phyloP scores from a whole-genome alignment of 495 filamentous ascomycete genomes.

The Penicillium alfredii region DNA sequence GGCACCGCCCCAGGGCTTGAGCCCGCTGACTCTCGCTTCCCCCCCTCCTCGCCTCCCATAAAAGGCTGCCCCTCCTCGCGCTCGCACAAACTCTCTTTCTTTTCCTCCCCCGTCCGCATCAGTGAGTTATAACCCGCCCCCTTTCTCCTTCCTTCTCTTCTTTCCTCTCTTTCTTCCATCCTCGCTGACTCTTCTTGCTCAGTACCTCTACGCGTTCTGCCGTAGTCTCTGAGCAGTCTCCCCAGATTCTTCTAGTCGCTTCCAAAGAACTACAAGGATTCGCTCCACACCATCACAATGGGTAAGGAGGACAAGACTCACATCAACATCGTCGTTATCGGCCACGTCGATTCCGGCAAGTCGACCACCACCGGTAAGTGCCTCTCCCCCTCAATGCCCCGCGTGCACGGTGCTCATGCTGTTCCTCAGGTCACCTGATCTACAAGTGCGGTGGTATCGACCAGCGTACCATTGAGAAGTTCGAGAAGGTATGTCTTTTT shows the following conservation, averaged over 20 bases:
- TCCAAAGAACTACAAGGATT: slow-evolving; percentile 43
- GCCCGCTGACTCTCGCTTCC: slow-evolving; percentile 30
- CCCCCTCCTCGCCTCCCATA: slow-evolving; percentile 1
- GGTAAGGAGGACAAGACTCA: slow-evolving; percentile 81
- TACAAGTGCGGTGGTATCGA: slow-evolving; percentile 99
- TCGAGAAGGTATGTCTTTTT: slow-evolving; percentile 77
- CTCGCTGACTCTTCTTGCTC: slow-evolving; percentile 37
- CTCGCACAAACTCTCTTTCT: slow-evolving; percentile 40
- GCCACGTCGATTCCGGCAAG: slow-evolving; percentile 99
- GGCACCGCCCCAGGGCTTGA: no score
- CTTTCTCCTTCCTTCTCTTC: slow-evolving; percentile 10
- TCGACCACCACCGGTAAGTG: slow-evolving; percentile 83
- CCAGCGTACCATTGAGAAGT: slow-evolving; percentile 99
- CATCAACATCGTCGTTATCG: slow-evolving; percentile 98
- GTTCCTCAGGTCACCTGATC: slow-evolving; percentile 93
- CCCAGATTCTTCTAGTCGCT: slow-evolving; percentile 37
- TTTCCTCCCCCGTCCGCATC: slow-evolving; percentile 42
- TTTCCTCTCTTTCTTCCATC: slow-evolving; percentile 23
- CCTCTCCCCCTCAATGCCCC: slow-evolving; percentile 19
- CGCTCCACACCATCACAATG: slow-evolving; percentile 44
- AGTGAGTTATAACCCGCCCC: slow-evolving; percentile 43
- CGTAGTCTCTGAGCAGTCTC: slow-evolving; percentile 48
- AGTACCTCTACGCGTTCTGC: slow-evolving; percentile 49
- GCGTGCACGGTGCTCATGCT: no score
- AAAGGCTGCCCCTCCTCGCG: not conserved